Percentiles rank a stretch among this genome's conserved stretches.
phyloP scores from a whole-genome alignment of 1,284 basidiomycete genomes.

The Pisolithus thermaeus region DNA sequence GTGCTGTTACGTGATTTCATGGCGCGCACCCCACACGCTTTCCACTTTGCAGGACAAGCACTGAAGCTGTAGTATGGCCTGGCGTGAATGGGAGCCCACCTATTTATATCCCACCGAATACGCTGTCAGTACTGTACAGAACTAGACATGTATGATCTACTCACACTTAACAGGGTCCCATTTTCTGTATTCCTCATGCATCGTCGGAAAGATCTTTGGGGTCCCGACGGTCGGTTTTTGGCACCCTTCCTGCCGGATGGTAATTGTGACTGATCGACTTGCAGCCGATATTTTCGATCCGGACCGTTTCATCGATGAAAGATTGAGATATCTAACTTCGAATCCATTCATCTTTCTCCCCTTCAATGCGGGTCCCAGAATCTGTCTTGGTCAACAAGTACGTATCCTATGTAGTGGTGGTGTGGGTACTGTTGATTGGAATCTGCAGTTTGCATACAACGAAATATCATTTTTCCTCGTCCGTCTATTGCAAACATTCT shows the following conservation, averaged over 20 bases:
- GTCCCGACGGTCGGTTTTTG: slow-evolving; percentile 30
- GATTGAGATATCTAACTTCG: too few relatives aligned
- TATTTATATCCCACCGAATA: slow-evolving; percentile 18
- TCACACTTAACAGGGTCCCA: slow-evolving; percentile 9
- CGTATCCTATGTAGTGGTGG: too few relatives aligned
- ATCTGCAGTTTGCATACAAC: too few relatives aligned
- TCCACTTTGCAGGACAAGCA: slow-evolving; percentile 23
- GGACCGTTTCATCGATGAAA: too few relatives aligned
- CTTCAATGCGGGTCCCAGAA: too few relatives aligned
- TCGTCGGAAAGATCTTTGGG: slow-evolving; percentile 33
- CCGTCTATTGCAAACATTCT: too few relatives aligned
- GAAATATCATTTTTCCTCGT: too few relatives aligned
- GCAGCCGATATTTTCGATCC: slow-evolving; percentile 21
- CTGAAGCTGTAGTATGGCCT: slow-evolving; percentile 17
- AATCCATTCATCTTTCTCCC: too few relatives aligned
- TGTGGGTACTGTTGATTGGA: too few relatives aligned
- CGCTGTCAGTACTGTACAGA: slow-evolving; percentile 8
- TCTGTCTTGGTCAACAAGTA: too few relatives aligned
- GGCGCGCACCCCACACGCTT: slow-evolving; percentile 3
- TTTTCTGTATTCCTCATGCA: slow-evolving; percentile 32
- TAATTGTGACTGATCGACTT: neutral
- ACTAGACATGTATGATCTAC: neutral
- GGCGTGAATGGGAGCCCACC: slow-evolving; percentile 16
- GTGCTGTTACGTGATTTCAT: neutral
- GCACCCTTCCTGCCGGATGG: slow-evolving; percentile 26